These are phyloP conservation scores for Metarhizium guizhouense DNA, from an alignment of 2,329 filamentous ascomycete species.

Conservation along the genomic window DNA sequence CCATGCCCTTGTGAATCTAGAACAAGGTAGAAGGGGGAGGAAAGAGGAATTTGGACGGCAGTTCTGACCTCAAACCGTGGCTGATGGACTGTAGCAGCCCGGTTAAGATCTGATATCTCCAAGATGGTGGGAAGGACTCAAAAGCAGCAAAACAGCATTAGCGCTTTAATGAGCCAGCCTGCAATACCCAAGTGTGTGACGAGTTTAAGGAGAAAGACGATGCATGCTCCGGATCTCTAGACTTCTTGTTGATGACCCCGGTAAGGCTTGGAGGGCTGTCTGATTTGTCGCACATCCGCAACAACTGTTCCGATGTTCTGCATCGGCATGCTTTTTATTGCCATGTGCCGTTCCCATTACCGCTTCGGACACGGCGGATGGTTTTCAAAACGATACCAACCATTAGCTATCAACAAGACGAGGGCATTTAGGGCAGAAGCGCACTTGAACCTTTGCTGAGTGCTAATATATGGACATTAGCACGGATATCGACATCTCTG, in stretches of 20 bases:
- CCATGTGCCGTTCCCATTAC: too few relatives aligned
- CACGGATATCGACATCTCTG: background rate
- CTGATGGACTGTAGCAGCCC: background rate
- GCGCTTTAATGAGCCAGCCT: background rate
- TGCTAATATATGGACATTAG: background rate
- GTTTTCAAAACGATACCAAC: background rate
- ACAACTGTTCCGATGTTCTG: background rate
- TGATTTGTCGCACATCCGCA: background rate
- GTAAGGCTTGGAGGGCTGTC: background rate
- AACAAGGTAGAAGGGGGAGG: background rate
- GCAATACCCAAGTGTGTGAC: background rate
- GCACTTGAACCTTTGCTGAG: background rate
- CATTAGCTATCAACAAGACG: background rate
- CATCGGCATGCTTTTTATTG: background rate
- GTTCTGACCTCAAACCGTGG: background rate
- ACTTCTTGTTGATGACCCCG: background rate
- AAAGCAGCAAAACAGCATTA: background rate
- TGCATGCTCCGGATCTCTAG: background rate
- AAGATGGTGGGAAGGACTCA: background rate
- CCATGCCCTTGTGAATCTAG: background rate
- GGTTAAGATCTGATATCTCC: background rate
- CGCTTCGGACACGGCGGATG: too few relatives aligned
- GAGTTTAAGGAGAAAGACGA: background rate
- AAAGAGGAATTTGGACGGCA: background rate
- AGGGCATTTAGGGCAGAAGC: background rate